Evolutionary conservation across 768 basidiomycete species (phyloP).

Genomic region (Floccularia luteovirens): DNA sequence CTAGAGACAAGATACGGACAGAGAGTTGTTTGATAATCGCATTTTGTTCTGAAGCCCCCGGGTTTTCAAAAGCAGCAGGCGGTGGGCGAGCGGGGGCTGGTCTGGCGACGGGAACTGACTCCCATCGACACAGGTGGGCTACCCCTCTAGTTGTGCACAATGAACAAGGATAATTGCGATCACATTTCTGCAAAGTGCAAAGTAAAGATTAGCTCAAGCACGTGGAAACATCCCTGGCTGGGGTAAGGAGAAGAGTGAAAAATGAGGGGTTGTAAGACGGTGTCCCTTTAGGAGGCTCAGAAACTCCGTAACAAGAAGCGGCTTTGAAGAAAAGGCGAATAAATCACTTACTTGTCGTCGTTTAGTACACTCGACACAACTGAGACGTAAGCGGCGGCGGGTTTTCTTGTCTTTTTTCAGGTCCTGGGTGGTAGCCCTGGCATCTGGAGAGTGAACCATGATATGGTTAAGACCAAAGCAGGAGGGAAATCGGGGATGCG

Average conservation of each 20-base stretch:
- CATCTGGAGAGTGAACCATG: neutral
- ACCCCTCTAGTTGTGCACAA: constrained; percentile 30
- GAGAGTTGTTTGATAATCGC: constrained; percentile 15
- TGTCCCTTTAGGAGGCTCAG: too few species aligned
- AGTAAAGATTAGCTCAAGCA: too few species aligned
- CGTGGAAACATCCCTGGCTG: too few species aligned
- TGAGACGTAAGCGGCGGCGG: constrained; percentile 38
- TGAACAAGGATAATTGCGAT: constrained; percentile 34
- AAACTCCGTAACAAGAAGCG: too few species aligned
- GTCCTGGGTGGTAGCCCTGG: neutral
- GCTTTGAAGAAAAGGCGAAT: constrained; percentile 2
- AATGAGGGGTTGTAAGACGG: too few species aligned
- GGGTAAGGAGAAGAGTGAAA: too few species aligned
- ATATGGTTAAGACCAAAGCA: too few species aligned
- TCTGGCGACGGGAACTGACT: constrained; percentile 32
- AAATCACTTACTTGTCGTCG: constrained; percentile 36
- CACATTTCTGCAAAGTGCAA: constrained; percentile 42
- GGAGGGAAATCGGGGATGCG: too few species aligned
- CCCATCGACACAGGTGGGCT: constrained; percentile 38
- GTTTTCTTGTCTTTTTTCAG: constrained; percentile 38
- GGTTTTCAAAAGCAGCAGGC: neutral
- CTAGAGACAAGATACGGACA: constrained; percentile 18
- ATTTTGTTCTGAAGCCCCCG: constrained; percentile 6
- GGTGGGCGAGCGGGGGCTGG: constrained; percentile 33
- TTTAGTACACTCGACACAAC: constrained; percentile 51